Conservation (phyloP, 306 rosid genomes). For the Ochetophila trinervis region DNA sequence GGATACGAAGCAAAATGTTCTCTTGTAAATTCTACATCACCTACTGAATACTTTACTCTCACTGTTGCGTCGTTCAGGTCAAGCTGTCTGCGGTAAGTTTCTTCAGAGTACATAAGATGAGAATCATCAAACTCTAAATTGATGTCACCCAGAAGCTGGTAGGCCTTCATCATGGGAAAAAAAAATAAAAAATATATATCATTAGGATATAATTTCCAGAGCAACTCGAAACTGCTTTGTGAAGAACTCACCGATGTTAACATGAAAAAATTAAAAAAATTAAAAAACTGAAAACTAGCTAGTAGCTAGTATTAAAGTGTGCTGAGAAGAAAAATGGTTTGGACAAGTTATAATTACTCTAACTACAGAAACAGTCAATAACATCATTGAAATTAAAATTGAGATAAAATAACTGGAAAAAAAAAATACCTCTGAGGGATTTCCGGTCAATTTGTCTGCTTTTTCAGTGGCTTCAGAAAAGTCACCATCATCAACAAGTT, state of each 20-base stretch:
- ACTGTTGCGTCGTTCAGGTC: constrained; percentile 80
- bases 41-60: constrained; percentile 62
- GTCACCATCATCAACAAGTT: constrained; percentile 67
- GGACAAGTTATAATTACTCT: too few species aligned
- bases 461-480: constrained; percentile 69
- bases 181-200: background rate
- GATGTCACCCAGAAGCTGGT: constrained; percentile 82
- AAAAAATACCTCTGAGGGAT: constrained; percentile 58
- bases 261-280: too few species aligned
- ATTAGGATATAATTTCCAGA: constrained; percentile 10
- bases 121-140: constrained; percentile 72
- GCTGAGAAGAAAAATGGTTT: too few species aligned
- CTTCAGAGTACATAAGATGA: constrained; percentile 55
- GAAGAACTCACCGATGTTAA: background rate
- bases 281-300: too few species aligned
- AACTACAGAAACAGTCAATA: too few species aligned
- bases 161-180: constrained; percentile 51
- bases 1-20: constrained; percentile 81
- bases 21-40: constrained; percentile 68
- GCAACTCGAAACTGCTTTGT: background rate
- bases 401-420: background rate
- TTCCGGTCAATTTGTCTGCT: constrained; percentile 67
- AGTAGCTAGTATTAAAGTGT: too few species aligned
- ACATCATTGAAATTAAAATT: background rate
- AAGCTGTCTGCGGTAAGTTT: constrained; percentile 65